These are phyloP conservation scores for Stephania japonica DNA, from an alignment of 164 flowering plant genomes.

Conservation along the genomic window DNA sequence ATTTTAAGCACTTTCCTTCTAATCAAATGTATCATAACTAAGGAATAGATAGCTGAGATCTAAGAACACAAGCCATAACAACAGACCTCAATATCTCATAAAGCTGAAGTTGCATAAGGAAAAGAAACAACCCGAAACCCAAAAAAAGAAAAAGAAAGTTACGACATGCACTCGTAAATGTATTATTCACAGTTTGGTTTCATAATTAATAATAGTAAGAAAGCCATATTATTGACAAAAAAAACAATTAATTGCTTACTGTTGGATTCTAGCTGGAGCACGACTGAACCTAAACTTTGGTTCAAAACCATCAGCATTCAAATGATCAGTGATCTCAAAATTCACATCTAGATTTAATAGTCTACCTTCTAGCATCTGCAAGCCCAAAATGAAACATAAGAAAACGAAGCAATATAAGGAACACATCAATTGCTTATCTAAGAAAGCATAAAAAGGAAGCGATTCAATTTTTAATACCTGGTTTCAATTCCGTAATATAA, in stretches of 20 bases:
- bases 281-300: conserved; percentile 10
- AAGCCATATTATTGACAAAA: neutral
- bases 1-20: neutral
- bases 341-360: neutral
- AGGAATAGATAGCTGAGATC: too few species aligned
- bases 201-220: neutral
- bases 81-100: neutral
- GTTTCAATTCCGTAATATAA: neutral
- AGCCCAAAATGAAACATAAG: too few species aligned
- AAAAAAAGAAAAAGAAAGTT: too few species aligned
- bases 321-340: neutral
- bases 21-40: neutral
- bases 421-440: neutral
- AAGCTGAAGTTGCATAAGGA: neutral
- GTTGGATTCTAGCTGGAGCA: conserved; percentile 7
- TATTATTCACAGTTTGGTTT: neutral
- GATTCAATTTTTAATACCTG: neutral
- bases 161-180: neutral
- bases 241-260: neutral
- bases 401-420: neutral
- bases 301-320: neutral
- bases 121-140: too few species aligned
- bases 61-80: neutral
- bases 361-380: conserved; percentile 13
- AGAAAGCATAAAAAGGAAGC: neutral